Evolutionary conservation across 1,284 basidiomycete genomes (phyloP).

Genomic region (Pseudozyma sp.): DNA sequence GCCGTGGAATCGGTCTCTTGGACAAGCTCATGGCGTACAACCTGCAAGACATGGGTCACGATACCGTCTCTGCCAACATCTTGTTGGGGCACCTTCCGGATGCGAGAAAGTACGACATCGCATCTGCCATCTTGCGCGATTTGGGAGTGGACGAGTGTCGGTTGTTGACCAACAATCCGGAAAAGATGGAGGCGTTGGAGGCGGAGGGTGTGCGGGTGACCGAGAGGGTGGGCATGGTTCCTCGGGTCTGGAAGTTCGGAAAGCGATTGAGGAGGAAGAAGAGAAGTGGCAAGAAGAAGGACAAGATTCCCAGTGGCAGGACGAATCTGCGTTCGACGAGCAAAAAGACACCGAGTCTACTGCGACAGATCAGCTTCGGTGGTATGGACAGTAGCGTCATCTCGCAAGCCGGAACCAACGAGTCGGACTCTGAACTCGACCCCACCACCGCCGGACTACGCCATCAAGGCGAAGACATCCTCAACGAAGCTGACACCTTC

Average conservation of each 20-base stretch:
- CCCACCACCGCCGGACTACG: conserved; percentile 23
- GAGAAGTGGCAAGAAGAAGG: conserved; percentile 3
- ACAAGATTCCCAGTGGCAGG: neutral
- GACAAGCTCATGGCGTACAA: conserved; percentile 99
- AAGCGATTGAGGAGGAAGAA: conserved; percentile 20
- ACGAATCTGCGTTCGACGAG: neutral
- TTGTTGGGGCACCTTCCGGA: conserved; percentile 95
- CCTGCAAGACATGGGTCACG: conserved; percentile 95
- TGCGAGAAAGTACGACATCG: conserved; percentile 91
- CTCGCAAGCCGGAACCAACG: conserved; percentile 29
- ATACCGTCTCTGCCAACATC: conserved; percentile 96
- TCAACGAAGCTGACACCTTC: conserved; percentile 18
- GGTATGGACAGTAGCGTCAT: conserved; percentile 41
- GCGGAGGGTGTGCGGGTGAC: conserved; percentile 83
- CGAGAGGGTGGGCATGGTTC: conserved; percentile 93
- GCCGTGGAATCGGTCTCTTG: conserved; percentile 94
- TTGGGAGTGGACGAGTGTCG: conserved; percentile 79
- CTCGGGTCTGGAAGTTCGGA: conserved; percentile 80
- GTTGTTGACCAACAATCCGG: conserved; percentile 96
- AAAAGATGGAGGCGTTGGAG: conserved; percentile 89
- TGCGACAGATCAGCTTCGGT: conserved; percentile 17
- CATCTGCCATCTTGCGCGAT: conserved; percentile 88
- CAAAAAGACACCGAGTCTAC: conserved; percentile 16
- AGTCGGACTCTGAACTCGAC: conserved; percentile 13
- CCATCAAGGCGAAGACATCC: conserved; percentile 30